These are phyloP conservation scores for Yueomyces sinensis DNA, from an alignment of 805 yeast genomes.

Conservation along the genomic window DNA sequence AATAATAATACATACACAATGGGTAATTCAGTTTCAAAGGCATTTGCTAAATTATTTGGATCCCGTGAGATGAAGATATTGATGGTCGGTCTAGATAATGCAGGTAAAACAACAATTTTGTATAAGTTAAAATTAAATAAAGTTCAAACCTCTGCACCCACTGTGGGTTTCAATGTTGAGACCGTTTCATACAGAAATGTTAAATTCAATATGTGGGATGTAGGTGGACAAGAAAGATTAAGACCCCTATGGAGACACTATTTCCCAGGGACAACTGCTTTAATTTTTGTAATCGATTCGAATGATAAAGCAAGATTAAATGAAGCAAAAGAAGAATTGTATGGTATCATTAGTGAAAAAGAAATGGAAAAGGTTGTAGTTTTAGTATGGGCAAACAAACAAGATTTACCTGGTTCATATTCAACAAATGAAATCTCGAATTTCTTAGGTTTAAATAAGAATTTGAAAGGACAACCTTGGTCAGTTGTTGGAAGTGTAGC, in stretches of 20 bases:
- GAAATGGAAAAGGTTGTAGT: constrained; percentile 71
- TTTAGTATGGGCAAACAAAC: constrained; percentile 81
- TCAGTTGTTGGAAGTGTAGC: constrained; percentile 88
- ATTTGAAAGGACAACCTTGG: constrained; percentile 63
- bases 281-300: constrained; percentile 82
- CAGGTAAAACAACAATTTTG: constrained; percentile 82
- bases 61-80: constrained; percentile 52
- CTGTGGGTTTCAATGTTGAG: constrained; percentile 89
- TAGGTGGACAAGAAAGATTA: constrained; percentile 90
- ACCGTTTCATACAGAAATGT: constrained; percentile 72
- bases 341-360: constrained; percentile 66
- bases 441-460: constrained; percentile 44
- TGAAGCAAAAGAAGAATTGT: constrained; percentile 67
- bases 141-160: constrained; percentile 71
- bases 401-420: constrained; percentile 59
- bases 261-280: constrained; percentile 84
- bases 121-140: constrained; percentile 73
- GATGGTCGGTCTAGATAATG: constrained; percentile 87
- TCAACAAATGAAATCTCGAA: constrained; percentile 74
- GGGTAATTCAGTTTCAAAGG: constrained; percentile 24
- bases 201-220: constrained; percentile 84
- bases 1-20: no score
- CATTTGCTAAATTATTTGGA: constrained; percentile 35
- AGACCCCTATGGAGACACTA: constrained; percentile 94
- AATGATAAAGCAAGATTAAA: constrained; percentile 59